Conservation (phyloP, 2,329 filamentous ascomycete genomes). For the Cytospora schulzeri region DNA sequence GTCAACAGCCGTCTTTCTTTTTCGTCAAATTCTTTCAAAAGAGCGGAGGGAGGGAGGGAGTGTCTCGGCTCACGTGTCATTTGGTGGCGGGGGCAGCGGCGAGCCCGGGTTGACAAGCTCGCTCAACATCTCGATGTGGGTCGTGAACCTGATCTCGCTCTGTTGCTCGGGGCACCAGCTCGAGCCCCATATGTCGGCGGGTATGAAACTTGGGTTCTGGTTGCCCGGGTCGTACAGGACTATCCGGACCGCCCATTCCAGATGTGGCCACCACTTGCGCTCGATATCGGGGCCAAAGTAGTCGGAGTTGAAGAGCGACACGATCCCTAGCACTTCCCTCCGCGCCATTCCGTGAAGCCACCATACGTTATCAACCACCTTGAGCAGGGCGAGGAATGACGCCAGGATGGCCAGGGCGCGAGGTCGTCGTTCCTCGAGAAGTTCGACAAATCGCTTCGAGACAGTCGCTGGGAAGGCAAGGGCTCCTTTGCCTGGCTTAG, state of each 20-base stretch:
- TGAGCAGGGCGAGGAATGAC: constrained; percentile 67
- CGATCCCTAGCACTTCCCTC: constrained; percentile 66
- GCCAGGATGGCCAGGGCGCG: constrained; percentile 65
- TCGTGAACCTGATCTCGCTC: constrained; percentile 39
- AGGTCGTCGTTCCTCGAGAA: constrained; percentile 60
- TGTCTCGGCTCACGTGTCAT: constrained; percentile 24
- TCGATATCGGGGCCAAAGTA: constrained; percentile 45
- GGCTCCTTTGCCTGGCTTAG: constrained; percentile 59
- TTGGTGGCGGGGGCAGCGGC: constrained; percentile 15
- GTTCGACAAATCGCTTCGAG: constrained; percentile 61
- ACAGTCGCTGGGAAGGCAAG: constrained; percentile 67
- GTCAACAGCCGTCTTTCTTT: constrained; percentile 17
- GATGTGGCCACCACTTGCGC: constrained; percentile 59
- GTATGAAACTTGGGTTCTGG: constrained; percentile 50
- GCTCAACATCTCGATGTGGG: constrained; percentile 50
- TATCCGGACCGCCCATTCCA: constrained; percentile 63
- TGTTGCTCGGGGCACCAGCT: constrained; percentile 46
- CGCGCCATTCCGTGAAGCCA: constrained; percentile 70
- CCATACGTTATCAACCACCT: constrained; percentile 65
- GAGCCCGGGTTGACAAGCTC: constrained; percentile 38
- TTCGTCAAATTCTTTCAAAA: constrained; percentile 3
- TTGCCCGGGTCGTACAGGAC: constrained; percentile 56
- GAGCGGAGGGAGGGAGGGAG: constrained; percentile 7
- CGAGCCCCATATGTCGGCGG: constrained; percentile 59
- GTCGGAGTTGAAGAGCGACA: constrained; percentile 59